These are phyloP conservation scores for Viridothelium virens DNA, from an alignment of 495 filamentous ascomycete species.

Conservation along the genomic window DNA sequence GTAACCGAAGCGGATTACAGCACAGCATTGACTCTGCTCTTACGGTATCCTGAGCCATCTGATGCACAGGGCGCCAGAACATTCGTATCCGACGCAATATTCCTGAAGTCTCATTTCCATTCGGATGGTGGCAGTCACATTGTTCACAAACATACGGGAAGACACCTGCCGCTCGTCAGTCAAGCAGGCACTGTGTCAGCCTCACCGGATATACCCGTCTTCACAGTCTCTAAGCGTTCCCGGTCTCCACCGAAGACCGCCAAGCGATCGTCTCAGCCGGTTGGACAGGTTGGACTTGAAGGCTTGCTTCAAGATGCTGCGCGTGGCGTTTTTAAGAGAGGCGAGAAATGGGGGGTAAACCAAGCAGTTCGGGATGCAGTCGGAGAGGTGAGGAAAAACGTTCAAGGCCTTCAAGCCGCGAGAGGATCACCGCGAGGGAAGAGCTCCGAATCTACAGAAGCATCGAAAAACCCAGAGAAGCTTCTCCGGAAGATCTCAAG, in stretches of 20 bases:
- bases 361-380: slow-evolving; percentile 86
- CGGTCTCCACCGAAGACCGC: background rate
- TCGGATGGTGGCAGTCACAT: slow-evolving; percentile 62
- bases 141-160: slow-evolving; percentile 71
- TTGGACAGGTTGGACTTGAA: background rate
- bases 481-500: slow-evolving; percentile 32
- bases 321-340: slow-evolving; percentile 68
- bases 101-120: slow-evolving; percentile 68
- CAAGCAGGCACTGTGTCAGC: slow-evolving; percentile 22
- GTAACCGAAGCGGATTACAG: slow-evolving; percentile 84
- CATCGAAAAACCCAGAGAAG: slow-evolving; percentile 14
- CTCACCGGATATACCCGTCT: background rate
- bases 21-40: slow-evolving; percentile 65
- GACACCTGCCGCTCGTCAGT: slow-evolving; percentile 31
- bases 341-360: slow-evolving; percentile 82
- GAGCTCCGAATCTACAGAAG: slow-evolving; percentile 9
- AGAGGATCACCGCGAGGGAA: background rate
- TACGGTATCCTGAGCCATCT: slow-evolving; percentile 67
- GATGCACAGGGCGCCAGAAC: slow-evolving; percentile 59
- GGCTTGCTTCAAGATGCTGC: slow-evolving; percentile 61
- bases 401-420: slow-evolving; percentile 39
- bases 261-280: background rate
- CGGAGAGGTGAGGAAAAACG: slow-evolving; percentile 68
- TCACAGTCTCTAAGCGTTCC: background rate
- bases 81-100: slow-evolving; percentile 83